phyloP scores from a whole-genome alignment of 768 basidiomycete genomes.

The Mycena olivaceomarginata region DNA sequence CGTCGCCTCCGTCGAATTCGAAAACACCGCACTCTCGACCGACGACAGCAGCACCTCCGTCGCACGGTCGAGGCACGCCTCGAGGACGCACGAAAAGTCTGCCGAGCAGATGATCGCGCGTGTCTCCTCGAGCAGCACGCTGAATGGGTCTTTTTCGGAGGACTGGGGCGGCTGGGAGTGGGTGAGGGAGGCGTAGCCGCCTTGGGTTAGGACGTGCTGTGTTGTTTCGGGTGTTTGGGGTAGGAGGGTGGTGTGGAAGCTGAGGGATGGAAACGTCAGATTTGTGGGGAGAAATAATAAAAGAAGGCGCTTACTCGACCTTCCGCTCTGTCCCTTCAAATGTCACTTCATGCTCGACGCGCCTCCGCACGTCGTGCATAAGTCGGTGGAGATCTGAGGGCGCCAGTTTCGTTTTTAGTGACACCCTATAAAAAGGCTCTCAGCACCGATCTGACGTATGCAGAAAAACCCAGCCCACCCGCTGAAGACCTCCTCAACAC shows the following conservation, averaged over 20 bases:
- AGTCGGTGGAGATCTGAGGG: constrained; percentile 81
- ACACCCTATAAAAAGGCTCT: constrained; percentile 73
- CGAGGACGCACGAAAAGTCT: constrained; percentile 83
- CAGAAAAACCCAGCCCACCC: constrained; percentile 70
- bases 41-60: constrained; percentile 78
- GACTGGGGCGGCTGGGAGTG: constrained; percentile 43
- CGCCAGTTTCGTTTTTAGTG: constrained; percentile 86
- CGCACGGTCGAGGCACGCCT: constrained; percentile 83
- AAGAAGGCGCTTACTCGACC: constrained; percentile 66
- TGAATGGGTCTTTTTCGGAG: constrained; percentile 71
- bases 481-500: constrained; percentile 90
- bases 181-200: constrained; percentile 63
- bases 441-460: constrained; percentile 1
- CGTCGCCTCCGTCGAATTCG: constrained; percentile 44
- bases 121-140: constrained; percentile 82
- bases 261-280: constrained; percentile 48
- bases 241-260: constrained; percentile 85
- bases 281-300: constrained; percentile 9
- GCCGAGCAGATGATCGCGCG: constrained; percentile 75
- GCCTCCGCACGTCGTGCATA: constrained; percentile 82
- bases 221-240: constrained; percentile 85
- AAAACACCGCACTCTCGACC: constrained; percentile 81
- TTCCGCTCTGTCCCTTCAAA: constrained; percentile 76
- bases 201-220: constrained; percentile 81
- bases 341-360: constrained; percentile 84